These are phyloP conservation scores for Trichoderma sp. DNA, from an alignment of 2,329 filamentous ascomycete genomes.

Conservation along the genomic window DNA sequence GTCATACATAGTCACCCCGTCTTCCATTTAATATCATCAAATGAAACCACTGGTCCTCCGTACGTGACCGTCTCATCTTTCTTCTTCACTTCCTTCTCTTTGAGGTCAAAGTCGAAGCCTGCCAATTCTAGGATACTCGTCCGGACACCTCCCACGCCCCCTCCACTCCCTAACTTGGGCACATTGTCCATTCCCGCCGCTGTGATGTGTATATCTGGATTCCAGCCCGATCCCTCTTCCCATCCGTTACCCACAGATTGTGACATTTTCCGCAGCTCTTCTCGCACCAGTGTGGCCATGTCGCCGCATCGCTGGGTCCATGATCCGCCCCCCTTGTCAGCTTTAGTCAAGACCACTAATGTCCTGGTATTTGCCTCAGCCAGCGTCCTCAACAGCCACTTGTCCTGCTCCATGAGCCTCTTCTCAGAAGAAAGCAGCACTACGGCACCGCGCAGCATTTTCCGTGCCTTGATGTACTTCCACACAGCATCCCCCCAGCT, in stretches of 20 bases:
- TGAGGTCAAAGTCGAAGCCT: conserved; percentile 34
- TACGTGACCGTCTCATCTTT: conserved; percentile 37
- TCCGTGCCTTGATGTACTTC: conserved; percentile 48
- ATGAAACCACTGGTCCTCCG: conserved; percentile 37
- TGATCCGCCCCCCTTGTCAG: conserved; percentile 44
- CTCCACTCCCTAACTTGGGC: conserved; percentile 33
- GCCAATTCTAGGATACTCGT: conserved; percentile 42
- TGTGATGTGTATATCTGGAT: conserved; percentile 35
- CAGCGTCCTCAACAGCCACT: conserved; percentile 46
- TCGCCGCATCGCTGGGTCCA: conserved; percentile 31
- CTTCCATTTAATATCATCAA: conserved; percentile 40
- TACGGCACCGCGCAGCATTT: conserved; percentile 49
- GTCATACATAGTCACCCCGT: conserved; percentile 14
- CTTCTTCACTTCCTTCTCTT: conserved; percentile 33
- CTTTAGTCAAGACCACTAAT: conserved; percentile 54
- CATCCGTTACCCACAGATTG: conserved; percentile 27
- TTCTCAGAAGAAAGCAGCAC: conserved; percentile 54
- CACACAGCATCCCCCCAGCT: conserved; percentile 53
- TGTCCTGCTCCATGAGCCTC: conserved; percentile 48
- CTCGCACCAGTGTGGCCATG: conserved; percentile 29
- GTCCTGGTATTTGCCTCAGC: conserved; percentile 45
- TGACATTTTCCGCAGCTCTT: conserved; percentile 28
- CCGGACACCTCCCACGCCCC: conserved; percentile 41
- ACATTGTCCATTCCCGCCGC: conserved; percentile 37
- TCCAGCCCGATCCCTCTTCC: conserved; percentile 31